Conservation (phyloP, 2,329 filamentous ascomycete genomes). For the Neonectria punicea region DNA sequence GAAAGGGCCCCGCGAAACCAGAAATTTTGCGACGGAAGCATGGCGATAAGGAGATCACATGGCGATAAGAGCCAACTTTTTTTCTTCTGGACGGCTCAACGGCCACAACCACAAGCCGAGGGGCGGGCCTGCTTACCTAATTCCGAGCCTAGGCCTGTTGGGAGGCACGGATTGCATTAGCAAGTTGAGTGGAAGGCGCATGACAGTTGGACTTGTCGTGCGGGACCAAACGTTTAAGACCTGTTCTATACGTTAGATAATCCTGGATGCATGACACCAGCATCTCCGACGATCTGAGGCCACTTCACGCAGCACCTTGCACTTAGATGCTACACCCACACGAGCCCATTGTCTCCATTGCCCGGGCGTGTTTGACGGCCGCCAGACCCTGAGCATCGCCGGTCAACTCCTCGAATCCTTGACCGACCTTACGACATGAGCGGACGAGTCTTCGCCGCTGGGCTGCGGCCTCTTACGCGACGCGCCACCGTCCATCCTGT, state of each 20-base stretch:
- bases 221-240: conserved; percentile 25
- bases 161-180: conserved; percentile 29
- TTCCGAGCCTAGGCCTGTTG: conserved; percentile 13
- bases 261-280: conserved; percentile 38
- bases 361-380: conserved; percentile 40
- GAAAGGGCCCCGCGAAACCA: conserved; percentile 37
- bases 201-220: conserved; percentile 29
- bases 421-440: conserved; percentile 45
- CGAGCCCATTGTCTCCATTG: conserved; percentile 31
- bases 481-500: conserved; percentile 64
- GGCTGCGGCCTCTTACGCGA: conserved; percentile 74
- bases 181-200: conserved; percentile 25
- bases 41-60: conserved; percentile 48
- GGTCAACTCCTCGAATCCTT: conserved; percentile 28
- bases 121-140: conserved; percentile 34
- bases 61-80: conserved; percentile 40
- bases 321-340: conserved; percentile 34
- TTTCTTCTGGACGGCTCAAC: background rate
- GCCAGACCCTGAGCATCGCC: conserved; percentile 34
- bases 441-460: conserved; percentile 68
- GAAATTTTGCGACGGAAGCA: conserved; percentile 48
- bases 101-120: background rate
- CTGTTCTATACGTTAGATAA: conserved; percentile 15
- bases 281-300: conserved; percentile 21
- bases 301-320: conserved; percentile 29